Evolutionary conservation across 345 rosid species (phyloP).

Genomic region (Viola odorata): DNA sequence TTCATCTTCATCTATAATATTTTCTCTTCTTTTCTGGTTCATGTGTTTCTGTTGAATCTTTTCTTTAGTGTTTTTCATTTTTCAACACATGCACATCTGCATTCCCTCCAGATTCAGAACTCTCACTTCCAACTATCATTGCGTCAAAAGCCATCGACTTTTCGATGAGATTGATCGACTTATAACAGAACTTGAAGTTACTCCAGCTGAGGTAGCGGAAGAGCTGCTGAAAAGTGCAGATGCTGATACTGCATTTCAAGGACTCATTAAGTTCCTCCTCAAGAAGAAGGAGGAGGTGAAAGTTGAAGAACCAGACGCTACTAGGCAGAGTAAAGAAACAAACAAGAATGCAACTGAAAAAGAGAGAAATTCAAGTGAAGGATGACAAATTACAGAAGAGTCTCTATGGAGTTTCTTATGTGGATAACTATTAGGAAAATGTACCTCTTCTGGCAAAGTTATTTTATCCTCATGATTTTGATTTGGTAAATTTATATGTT

Average conservation of each 20-base stretch:
- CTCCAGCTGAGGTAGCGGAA: constrained; percentile 17
- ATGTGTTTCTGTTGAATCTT: too few species aligned
- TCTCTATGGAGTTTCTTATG: too few species aligned
- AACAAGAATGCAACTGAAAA: too few species aligned
- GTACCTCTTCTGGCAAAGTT: too few species aligned
- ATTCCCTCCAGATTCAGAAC: constrained; percentile 7
- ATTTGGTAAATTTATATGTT: too few species aligned
- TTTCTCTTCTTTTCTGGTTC: too few species aligned
- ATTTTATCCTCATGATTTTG: too few species aligned
- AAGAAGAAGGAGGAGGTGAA: constrained; percentile 3
- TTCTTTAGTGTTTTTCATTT: too few species aligned
- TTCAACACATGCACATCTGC: constrained; percentile 12
- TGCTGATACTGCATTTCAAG: constrained; percentile 15
- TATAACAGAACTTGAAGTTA: constrained; percentile 6
- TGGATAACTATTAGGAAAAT: too few species aligned
- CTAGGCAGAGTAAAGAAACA: not conserved
- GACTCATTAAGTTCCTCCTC: constrained; percentile 14
- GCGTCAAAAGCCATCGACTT: not conserved
- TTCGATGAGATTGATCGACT: not conserved
- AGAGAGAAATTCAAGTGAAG: too few species aligned
- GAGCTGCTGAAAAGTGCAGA: constrained; percentile 15
- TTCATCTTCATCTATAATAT: too few species aligned
- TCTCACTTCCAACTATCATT: constrained; percentile 11
- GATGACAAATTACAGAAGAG: too few species aligned
- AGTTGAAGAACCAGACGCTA: not conserved